Evolutionary conservation across 495 filamentous ascomycete species (phyloP).

Genomic region (Penicillium turbatum): DNA sequence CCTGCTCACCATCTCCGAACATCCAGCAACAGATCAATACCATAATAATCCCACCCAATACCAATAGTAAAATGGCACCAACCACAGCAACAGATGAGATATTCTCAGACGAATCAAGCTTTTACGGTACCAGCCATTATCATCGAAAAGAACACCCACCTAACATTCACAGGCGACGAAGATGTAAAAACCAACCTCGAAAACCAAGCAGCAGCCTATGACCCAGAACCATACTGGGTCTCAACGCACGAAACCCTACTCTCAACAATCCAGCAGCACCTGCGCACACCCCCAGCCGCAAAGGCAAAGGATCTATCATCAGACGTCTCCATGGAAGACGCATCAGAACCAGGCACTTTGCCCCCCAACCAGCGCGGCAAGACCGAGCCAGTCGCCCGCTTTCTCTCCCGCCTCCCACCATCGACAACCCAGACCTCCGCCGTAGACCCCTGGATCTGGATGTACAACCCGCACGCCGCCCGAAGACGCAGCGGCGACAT

Average conservation of each 20-base stretch:
- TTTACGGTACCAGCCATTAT: constrained; percentile 52
- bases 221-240: constrained; percentile 47
- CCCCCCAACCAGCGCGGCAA: constrained; percentile 34
- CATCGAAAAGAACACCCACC: neutral
- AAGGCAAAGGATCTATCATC: neutral
- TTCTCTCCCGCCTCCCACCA: constrained; percentile 63
- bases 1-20: neutral
- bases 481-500: constrained; percentile 29
- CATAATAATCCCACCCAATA: neutral
- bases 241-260: constrained; percentile 28
- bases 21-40: neutral
- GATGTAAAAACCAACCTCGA: constrained; percentile 38
- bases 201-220: constrained; percentile 34
- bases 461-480: constrained; percentile 48
- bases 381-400: constrained; percentile 56
- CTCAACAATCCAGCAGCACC: constrained; percentile 27
- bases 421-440: constrained; percentile 43
- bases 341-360: constrained; percentile 42
- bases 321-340: constrained; percentile 7
- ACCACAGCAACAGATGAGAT: constrained; percentile 14
- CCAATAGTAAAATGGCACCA: constrained; percentile 1
- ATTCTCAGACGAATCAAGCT: constrained; percentile 67
- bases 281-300: neutral
- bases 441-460: constrained; percentile 62
- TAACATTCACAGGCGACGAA: constrained; percentile 49